These are phyloP conservation scores for Climacium dendroides DNA, from an alignment of 225 moss, liverwort and hornwort species.

Conservation along the genomic window DNA sequence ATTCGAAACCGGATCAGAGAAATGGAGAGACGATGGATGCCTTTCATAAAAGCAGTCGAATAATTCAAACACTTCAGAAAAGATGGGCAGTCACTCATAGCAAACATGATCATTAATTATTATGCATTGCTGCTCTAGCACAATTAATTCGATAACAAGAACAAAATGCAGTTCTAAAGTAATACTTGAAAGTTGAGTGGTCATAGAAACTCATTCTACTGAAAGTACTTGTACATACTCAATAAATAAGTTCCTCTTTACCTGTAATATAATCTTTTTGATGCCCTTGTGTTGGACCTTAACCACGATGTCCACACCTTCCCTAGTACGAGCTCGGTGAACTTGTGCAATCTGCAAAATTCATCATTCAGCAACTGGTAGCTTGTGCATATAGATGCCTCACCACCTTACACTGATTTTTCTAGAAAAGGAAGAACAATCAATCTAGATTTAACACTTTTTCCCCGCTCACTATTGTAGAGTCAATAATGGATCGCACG, in stretches of 20 bases:
- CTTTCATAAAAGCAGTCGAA: neutral
- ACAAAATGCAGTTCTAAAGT: neutral
- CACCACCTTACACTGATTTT: neutral
- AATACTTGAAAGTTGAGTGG: neutral
- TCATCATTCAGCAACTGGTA: neutral
- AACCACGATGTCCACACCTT: constrained; percentile 74
- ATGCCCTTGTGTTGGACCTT: constrained; percentile 88
- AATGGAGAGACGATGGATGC: neutral
- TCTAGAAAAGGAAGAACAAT: neutral
- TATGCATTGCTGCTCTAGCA: neutral
- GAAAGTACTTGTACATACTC: neutral
- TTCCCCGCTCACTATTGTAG: neutral
- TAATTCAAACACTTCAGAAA: neutral
- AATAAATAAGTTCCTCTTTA: neutral
- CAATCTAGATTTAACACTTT: neutral
- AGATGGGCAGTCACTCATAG: neutral
- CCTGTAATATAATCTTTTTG: constrained; percentile 80
- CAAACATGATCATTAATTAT: neutral
- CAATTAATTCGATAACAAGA: neutral
- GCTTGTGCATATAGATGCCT: neutral
- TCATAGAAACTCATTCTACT: neutral
- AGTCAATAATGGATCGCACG: neutral
- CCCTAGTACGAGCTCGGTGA: constrained; percentile 75
- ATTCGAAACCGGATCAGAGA: neutral
- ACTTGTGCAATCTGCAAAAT: constrained; percentile 87